Conservation (phyloP, 306 rosid species). For the Carpinus viminea region DNA sequence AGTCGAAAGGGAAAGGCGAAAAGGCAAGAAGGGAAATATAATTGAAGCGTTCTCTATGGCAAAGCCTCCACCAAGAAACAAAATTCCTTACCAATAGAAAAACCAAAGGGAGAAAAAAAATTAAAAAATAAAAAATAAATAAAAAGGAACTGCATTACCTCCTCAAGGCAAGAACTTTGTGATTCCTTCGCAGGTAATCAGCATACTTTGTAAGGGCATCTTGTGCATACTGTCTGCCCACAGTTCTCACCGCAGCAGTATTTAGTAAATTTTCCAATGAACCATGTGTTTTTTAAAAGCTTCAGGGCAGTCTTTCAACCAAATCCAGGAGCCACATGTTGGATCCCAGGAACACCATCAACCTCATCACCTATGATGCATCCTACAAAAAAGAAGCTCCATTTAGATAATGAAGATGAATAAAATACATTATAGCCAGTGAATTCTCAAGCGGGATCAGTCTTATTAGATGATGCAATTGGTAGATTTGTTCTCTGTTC, state of each 20-base stretch:
- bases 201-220: conserved; percentile 78
- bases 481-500: no score
- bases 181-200: conserved; percentile 70
- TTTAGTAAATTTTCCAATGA: conserved; percentile 74
- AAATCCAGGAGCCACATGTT: conserved; percentile 80
- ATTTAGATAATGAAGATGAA: conserved; percentile 13
- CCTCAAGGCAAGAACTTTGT: conserved; percentile 76
- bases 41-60: conserved; percentile 15
- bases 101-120: conserved; percentile 15
- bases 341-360: conserved; percentile 97
- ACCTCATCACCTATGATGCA: conserved; percentile 84
- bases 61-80: neutral
- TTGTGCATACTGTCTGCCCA: conserved; percentile 88
- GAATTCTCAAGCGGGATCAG: neutral
- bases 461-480: neutral
- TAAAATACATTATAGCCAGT: neutral
- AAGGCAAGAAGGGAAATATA: neutral
- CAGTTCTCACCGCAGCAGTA: conserved; percentile 79
- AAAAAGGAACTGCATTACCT: conserved; percentile 42
- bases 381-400: conserved; percentile 44
- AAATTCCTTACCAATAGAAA: conserved; percentile 6
- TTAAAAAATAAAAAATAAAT: conserved; percentile 12
- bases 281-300: conserved; percentile 84
- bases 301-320: conserved; percentile 89
- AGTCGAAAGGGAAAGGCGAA: no score